A percentile compares a stretch with the other conserved stretches of the same genome.
phyloP scores from a whole-genome alignment of 768 basidiomycete genomes.

The Psilocybe cubensis region DNA sequence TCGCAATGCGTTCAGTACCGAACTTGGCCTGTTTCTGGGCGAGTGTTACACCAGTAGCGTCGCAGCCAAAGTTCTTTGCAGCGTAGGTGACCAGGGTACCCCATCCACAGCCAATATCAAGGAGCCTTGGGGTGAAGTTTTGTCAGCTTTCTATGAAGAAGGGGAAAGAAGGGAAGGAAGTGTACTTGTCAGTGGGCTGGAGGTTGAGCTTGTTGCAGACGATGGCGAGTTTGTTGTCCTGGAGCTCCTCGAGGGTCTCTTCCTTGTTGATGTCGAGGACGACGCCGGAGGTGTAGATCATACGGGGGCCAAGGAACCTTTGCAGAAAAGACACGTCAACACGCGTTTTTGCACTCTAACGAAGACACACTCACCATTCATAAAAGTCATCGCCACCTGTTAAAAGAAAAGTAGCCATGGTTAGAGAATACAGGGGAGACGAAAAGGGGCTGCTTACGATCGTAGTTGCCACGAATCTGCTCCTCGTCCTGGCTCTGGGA shows the following conservation, averaged over 20 bases:
- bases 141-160: conserved; percentile 24
- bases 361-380: conserved; percentile 57
- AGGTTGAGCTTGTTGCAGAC: conserved; percentile 96
- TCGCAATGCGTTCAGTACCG: conserved; percentile 83
- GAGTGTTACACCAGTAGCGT: conserved; percentile 95
- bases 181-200: conserved; percentile 74
- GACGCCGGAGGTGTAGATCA: conserved; percentile 98
- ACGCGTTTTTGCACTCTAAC: not conserved
- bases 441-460: conserved; percentile 56
- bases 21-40: conserved; percentile 91
- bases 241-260: conserved; percentile 90
- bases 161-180: conserved; percentile 17
- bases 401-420: not conserved
- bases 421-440: not conserved
- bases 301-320: conserved; percentile 93
- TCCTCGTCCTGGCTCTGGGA: conserved; percentile 92
- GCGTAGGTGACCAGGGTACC: conserved; percentile 94
- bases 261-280: conserved; percentile 68
- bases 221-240: conserved; percentile 96
- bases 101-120: conserved; percentile 95
- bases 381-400: conserved; percentile 95
- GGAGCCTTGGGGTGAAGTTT: conserved; percentile 43
- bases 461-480: conserved; percentile 95
- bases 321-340: not conserved
- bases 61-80: conserved; percentile 96